Percentiles rank a stretch among this genome's conserved stretches.
Evolutionary conservation across 805 yeast species (phyloP).

Genomic region (Saccharomycopsis schoenii): DNA sequence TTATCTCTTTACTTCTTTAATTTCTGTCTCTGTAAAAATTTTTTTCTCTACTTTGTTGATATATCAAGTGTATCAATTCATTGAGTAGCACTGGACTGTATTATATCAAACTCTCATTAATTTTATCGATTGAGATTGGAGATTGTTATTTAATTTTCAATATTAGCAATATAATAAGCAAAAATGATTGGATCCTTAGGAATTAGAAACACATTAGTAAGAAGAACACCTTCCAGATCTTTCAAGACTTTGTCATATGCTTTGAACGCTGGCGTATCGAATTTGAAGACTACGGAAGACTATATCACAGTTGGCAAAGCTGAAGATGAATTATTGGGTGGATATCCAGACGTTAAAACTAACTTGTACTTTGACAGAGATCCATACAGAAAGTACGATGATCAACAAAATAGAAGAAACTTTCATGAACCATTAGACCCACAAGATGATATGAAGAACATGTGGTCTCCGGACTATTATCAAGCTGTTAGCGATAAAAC

Average conservation of each 20-base stretch:
- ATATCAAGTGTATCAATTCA: too few relatives aligned
- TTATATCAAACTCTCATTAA: neutral
- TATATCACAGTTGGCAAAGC: neutral
- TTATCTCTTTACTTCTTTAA: neutral
- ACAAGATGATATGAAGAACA: conserved; percentile 63
- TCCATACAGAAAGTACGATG: conserved; percentile 69
- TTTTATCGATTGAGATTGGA: too few relatives aligned
- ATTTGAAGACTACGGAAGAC: neutral
- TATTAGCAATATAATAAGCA: neutral
- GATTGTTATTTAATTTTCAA: too few relatives aligned
- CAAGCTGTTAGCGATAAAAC: conserved; percentile 47
- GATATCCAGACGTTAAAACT: conserved; percentile 53
- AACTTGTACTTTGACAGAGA: conserved; percentile 54
- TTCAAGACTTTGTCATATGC: neutral
- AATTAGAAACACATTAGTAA: neutral
- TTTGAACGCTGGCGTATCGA: neutral
- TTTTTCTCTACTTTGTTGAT: neutral
- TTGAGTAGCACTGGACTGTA: neutral
- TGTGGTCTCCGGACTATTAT: conserved; percentile 80
- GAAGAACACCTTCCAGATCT: neutral
- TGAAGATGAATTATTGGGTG: conserved; percentile 25
- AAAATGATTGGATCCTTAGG: neutral
- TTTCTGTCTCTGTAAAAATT: neutral
- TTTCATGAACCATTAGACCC: conserved; percentile 61
- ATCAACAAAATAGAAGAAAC: conserved; percentile 74